Conservation (phyloP, 2,329 filamentous ascomycete species). For the Cordyceps cateniannulata region DNA sequence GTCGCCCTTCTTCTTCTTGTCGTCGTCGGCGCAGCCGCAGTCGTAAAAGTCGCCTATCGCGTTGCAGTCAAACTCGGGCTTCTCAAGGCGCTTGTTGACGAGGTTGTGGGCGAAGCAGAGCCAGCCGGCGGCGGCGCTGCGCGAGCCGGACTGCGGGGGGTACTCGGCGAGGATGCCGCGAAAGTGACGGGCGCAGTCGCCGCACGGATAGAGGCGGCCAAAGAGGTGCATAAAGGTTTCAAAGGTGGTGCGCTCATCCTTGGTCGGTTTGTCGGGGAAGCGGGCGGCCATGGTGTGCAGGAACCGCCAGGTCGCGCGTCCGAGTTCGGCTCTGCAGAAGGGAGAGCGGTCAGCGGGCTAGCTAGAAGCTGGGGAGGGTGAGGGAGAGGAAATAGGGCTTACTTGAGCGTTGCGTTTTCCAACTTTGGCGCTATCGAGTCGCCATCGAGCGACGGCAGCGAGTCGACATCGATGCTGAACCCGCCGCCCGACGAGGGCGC, state of each 20-base stretch:
- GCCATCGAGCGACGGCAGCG: constrained; percentile 50
- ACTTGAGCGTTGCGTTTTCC: constrained; percentile 78
- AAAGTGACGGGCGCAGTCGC: constrained; percentile 64
- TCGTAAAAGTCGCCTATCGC: constrained; percentile 67
- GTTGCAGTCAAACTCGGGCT: constrained; percentile 57
- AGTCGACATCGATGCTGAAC: constrained; percentile 33
- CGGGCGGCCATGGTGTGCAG: constrained; percentile 65
- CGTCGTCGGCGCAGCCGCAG: constrained; percentile 63
- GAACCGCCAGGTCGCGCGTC: constrained; percentile 63
- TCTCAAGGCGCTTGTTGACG: constrained; percentile 58
- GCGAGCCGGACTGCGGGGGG: constrained; percentile 58
- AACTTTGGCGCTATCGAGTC: constrained; percentile 73
- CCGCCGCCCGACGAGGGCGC: constrained; percentile 14
- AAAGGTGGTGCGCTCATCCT: constrained; percentile 56
- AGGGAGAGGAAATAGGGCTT: constrained; percentile 15
- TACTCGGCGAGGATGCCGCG: constrained; percentile 54
- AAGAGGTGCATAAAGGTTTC: constrained; percentile 61
- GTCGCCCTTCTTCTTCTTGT: constrained; percentile 34
- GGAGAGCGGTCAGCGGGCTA: neutral
- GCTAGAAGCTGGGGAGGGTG: neutral
- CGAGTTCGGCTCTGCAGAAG: constrained; percentile 52
- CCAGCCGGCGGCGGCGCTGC: constrained; percentile 61
- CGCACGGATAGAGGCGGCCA: constrained; percentile 62
- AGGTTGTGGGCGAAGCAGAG: constrained; percentile 62
- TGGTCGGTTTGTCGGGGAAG: constrained; percentile 58